These are phyloP conservation scores for Lachnellula hyalina DNA, from an alignment of 2,329 filamentous ascomycete genomes.

Conservation along the genomic window DNA sequence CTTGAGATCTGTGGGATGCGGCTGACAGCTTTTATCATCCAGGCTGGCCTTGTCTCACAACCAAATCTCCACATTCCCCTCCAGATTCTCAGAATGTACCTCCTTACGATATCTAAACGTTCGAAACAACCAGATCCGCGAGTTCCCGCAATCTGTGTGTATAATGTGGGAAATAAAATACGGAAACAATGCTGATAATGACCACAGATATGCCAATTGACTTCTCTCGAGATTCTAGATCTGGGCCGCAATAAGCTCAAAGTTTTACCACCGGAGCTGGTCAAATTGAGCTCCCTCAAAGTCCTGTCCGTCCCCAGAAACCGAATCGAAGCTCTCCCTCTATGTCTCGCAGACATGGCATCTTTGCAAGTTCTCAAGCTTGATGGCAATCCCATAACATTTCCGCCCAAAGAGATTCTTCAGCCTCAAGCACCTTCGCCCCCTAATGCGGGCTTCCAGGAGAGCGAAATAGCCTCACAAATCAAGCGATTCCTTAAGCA, in stretches of 20 bases:
- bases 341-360: slow-evolving; percentile 82
- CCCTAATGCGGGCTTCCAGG: slow-evolving; percentile 48
- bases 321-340: slow-evolving; percentile 75
- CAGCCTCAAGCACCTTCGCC: slow-evolving; percentile 52
- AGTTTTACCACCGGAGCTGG: slow-evolving; percentile 71
- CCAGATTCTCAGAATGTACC: slow-evolving; percentile 68
- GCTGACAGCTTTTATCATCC: slow-evolving; percentile 22
- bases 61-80: slow-evolving; percentile 62
- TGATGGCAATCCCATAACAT: slow-evolving; percentile 78
- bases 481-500: slow-evolving; percentile 57
- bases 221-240: slow-evolving; percentile 86
- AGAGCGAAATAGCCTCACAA: slow-evolving; percentile 57
- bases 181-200: slow-evolving; percentile 11
- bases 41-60: slow-evolving; percentile 82
- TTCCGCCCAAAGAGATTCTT: slow-evolving; percentile 67
- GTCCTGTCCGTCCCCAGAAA: slow-evolving; percentile 86
- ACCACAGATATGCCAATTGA: slow-evolving; percentile 73
- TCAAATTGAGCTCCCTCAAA: slow-evolving; percentile 76
- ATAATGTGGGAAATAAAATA: background rate
- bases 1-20: slow-evolving; percentile 1
- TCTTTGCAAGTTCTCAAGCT: slow-evolving; percentile 86
- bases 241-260: slow-evolving; percentile 82
- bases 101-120: slow-evolving; percentile 77
- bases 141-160: slow-evolving; percentile 61
- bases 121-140: slow-evolving; percentile 66